Percentiles rank a stretch among this genome's conserved stretches.
phyloP scores from a whole-genome alignment of 441 rosid genomes.

The Populus hybrid region DNA sequence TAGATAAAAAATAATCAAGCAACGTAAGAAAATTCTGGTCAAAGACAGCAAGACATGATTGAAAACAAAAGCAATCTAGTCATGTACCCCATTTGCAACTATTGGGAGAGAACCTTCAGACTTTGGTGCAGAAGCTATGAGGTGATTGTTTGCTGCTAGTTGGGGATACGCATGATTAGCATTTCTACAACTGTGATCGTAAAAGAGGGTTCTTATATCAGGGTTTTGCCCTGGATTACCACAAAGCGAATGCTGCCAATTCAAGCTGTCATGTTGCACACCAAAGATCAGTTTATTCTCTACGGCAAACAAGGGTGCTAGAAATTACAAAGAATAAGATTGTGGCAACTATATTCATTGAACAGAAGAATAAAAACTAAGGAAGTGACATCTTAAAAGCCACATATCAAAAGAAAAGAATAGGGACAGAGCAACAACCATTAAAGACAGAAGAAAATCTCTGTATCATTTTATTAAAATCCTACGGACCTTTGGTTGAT shows the following conservation, averaged over 20 bases:
- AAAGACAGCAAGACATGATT: background rate
- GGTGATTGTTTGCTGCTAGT: slow-evolving; percentile 61
- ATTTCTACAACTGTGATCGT: slow-evolving; percentile 70
- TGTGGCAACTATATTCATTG: background rate
- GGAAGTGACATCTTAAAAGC: background rate
- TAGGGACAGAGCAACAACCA: background rate
- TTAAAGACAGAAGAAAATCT: background rate
- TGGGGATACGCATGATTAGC: slow-evolving; percentile 66
- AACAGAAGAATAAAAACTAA: background rate
- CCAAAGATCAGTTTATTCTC: slow-evolving; percentile 1
- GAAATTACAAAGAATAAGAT: background rate
- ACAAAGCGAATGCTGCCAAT: slow-evolving; percentile 91
- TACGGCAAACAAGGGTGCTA: background rate
- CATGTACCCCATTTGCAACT: slow-evolving; percentile 64
- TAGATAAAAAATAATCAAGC: background rate
- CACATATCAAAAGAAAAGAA: too few species aligned
- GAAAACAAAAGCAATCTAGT: slow-evolving; percentile 19
- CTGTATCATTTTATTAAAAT: background rate
- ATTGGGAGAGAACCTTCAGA: slow-evolving; percentile 60
- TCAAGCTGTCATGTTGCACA: slow-evolving; percentile 44
- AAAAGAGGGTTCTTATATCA: slow-evolving; percentile 73
- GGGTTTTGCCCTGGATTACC: slow-evolving; percentile 76
- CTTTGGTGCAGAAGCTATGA: slow-evolving; percentile 54
- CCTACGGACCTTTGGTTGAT: slow-evolving; percentile 47
- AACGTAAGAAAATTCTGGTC: background rate